phyloP scores from a whole-genome alignment of 2,329 filamentous ascomycete species.

The Curvularia spicifera region DNA sequence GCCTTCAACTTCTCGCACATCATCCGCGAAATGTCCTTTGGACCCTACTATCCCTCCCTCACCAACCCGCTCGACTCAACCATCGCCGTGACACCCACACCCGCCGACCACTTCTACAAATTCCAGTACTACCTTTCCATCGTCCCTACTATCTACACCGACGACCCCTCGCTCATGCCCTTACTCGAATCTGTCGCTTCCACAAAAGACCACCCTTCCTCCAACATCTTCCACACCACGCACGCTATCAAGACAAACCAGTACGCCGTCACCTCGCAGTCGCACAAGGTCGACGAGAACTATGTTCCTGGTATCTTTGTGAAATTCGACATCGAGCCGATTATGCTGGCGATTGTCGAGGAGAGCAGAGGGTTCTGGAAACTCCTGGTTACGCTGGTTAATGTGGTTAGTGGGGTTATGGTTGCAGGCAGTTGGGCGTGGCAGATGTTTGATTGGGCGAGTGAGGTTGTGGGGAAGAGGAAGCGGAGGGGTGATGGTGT shows the following conservation, averaged over 20 bases:
- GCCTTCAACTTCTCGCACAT: constrained; percentile 98
- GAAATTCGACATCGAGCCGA: constrained; percentile 98
- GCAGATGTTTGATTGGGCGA: constrained; percentile 78
- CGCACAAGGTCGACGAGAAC: constrained; percentile 70
- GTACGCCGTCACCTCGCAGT: constrained; percentile 95
- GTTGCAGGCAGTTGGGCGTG: constrained; percentile 95
- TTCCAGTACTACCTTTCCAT: constrained; percentile 98
- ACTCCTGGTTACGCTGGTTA: constrained; percentile 82
- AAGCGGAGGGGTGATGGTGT: constrained; percentile 51
- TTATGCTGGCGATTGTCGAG: constrained; percentile 85
- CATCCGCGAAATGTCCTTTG: constrained; percentile 94
- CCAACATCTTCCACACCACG: constrained; percentile 43
- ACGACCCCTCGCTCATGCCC: constrained; percentile 58
- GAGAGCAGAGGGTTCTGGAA: constrained; percentile 75
- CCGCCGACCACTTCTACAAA: constrained; percentile 82
- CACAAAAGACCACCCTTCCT: constrained; percentile 42
- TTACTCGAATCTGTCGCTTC: constrained; percentile 45
- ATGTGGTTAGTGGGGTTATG: constrained; percentile 87
- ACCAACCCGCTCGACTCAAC: constrained; percentile 94
- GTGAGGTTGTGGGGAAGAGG: constrained; percentile 55
- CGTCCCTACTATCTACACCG: constrained; percentile 89
- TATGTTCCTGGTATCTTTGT: constrained; percentile 90
- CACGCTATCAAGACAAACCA: constrained; percentile 90
- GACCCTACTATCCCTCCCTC: constrained; percentile 92
- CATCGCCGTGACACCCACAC: constrained; percentile 81